phyloP scores from a whole-genome alignment of 2,329 filamentous ascomycete species.

The Fusarium acutatum region DNA sequence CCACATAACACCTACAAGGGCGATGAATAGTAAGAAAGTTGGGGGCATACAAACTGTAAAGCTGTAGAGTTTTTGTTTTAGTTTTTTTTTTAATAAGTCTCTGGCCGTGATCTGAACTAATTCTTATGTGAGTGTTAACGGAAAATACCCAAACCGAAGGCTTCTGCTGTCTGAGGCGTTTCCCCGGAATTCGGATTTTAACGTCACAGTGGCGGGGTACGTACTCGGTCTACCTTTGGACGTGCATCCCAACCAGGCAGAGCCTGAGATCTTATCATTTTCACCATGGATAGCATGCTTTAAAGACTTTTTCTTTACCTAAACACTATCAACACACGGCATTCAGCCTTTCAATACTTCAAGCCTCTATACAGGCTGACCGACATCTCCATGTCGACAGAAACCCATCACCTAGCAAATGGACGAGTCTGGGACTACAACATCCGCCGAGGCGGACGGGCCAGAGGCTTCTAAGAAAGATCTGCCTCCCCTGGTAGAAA shows the following conservation, averaged over 20 bases:
- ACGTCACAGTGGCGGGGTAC: conserved; percentile 19
- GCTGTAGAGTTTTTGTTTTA: too few relatives aligned
- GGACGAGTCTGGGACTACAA: conserved; percentile 45
- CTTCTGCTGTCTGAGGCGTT: not conserved
- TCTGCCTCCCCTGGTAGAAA: conserved; percentile 54
- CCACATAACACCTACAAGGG: not conserved
- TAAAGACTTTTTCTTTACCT: conserved; percentile 4
- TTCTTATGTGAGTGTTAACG: not conserved
- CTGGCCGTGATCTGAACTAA: not conserved
- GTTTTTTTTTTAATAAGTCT: not conserved
- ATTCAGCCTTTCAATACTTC: not conserved
- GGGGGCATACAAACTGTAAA: not conserved
- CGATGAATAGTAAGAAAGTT: not conserved
- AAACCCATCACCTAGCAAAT: conserved; percentile 34
- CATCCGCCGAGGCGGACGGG: conserved; percentile 44
- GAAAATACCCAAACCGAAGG: not conserved
- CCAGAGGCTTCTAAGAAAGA: conserved; percentile 40
- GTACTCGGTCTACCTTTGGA: conserved; percentile 4
- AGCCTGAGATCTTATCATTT: conserved; percentile 24
- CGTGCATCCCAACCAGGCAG: conserved; percentile 21
- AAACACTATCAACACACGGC: conserved; percentile 3
- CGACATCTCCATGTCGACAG: conserved; percentile 40
- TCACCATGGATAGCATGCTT: not conserved
- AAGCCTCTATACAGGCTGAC: conserved; percentile 17
- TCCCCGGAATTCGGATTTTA: not conserved